These are phyloP conservation scores for Hypoxylon trugodes DNA, from an alignment of 495 filamentous ascomycete genomes.

Conservation along the genomic window DNA sequence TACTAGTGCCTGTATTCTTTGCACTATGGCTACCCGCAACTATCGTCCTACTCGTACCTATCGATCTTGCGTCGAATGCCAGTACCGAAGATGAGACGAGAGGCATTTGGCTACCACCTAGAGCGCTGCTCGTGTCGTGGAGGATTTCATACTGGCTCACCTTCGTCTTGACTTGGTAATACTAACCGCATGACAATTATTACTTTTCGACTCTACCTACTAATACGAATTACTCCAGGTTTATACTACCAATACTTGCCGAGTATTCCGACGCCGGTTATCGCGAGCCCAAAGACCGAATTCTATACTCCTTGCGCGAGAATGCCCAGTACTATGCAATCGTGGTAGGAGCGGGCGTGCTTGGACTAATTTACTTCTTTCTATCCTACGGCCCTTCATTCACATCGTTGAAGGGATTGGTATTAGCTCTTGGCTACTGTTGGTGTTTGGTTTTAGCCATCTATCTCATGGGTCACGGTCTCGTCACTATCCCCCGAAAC, in stretches of 20 bases:
- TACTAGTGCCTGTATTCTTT: slow-evolving; percentile 92
- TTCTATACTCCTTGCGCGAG: slow-evolving; percentile 81
- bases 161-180: slow-evolving; percentile 89
- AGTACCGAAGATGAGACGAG: slow-evolving; percentile 71
- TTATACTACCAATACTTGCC: slow-evolving; percentile 90
- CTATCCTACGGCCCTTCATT: slow-evolving; percentile 70
- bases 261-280: slow-evolving; percentile 95
- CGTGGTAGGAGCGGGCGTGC: slow-evolving; percentile 70
- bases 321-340: slow-evolving; percentile 91
- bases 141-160: slow-evolving; percentile 96
- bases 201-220: slow-evolving; percentile 6
- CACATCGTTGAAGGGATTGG: slow-evolving; percentile 74
- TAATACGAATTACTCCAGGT: slow-evolving; percentile 58
- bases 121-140: slow-evolving; percentile 83
- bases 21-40: slow-evolving; percentile 90
- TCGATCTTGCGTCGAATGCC: slow-evolving; percentile 89
- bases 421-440: slow-evolving; percentile 93
- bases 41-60: slow-evolving; percentile 93
- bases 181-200: background rate
- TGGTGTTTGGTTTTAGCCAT: slow-evolving; percentile 92
- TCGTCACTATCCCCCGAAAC: slow-evolving; percentile 87
- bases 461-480: slow-evolving; percentile 95
- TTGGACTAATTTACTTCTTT: slow-evolving; percentile 86
- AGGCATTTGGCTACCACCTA: slow-evolving; percentile 70
- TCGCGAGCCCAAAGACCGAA: slow-evolving; percentile 78